Base-by-base conservation (phyloP, 1,284 basidiomycete species). In the Naganishia cerealis region DNA sequence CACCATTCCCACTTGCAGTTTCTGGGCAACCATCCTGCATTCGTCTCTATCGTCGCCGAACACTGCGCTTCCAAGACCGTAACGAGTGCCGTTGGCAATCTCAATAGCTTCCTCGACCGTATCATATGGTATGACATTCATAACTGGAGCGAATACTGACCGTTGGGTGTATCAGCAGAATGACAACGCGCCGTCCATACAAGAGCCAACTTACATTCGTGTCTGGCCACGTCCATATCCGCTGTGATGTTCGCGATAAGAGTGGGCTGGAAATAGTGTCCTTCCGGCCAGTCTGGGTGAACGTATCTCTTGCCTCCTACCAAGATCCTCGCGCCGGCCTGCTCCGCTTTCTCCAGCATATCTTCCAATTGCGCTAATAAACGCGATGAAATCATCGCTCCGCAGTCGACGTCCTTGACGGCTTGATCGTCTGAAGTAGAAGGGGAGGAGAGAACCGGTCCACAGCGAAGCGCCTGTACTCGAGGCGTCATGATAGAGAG, bases 21-120 rank as follows among this genome's bases (percentile, higher is more conserved):
- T 81, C 67, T 87, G 86, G 18, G 93, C 92, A 13, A 98, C 88
- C 65, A 87, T 83, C 63, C 89, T 73, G 75, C 92, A 94, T 55
- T 90, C 82, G 38, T 84, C 83, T 75, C 89, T 87, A 75, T 89
- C 86, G 13, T 87, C 87, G 10, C 94, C 94, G 77, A 94, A 98
- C n/a, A 99, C 91, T 67, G 91, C 91, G 0, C 92, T 92, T 54
- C 94, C 95, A n/a, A 99, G 86, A 18, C 91, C 95, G 78, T 91
- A 98, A 40, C 86, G 84, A 0, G 91, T 92, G 16, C 85, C 84
- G 75, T 97, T 97, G 0, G 95, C 91, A 71, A 94, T 88, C 57
- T 84, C 84, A 69, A 97, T 85, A 0, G 91, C 93, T 73, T 94
- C 88, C 0, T 93, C 88, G 43, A 92, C 81, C 7, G 84, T 85